Evolutionary conservation across 257 asterid species (phyloP).

Genomic region (Nyctanthes arbortristis): DNA sequence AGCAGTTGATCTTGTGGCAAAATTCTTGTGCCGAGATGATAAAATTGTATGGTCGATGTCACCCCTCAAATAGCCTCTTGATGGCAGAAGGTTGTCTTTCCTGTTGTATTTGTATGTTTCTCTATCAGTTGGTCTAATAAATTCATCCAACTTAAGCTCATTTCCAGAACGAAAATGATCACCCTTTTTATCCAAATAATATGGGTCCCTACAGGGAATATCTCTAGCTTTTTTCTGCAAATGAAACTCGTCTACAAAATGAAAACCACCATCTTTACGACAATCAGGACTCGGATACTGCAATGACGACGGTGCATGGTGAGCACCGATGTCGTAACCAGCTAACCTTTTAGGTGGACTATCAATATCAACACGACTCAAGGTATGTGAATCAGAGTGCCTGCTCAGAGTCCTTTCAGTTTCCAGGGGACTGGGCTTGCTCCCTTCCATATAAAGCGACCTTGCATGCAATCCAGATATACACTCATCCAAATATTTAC

Average conservation of each 20-base stretch:
- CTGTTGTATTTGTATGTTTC: conserved; percentile 23
- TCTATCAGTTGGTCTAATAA: conserved; percentile 31
- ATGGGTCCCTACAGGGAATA: conserved; percentile 25
- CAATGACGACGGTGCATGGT: conserved; percentile 29
- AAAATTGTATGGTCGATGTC: conserved; percentile 34
- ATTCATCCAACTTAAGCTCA: conserved; percentile 22
- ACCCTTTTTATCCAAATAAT: conserved; percentile 32
- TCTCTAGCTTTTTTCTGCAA: conserved; percentile 37
- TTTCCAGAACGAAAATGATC: conserved; percentile 31
- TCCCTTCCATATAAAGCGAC: conserved; percentile 22
- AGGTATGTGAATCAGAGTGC: conserved; percentile 35
- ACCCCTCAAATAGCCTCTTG: conserved; percentile 28
- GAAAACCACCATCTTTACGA: conserved; percentile 28
- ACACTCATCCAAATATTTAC: conserved; percentile 25
- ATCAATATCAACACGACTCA: conserved; percentile 33
- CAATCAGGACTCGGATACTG: conserved; percentile 28
- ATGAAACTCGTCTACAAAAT: conserved; percentile 26
- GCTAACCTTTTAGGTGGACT: conserved; percentile 21
- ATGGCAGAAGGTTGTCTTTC: conserved; percentile 33
- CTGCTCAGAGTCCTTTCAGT: conserved; percentile 40
- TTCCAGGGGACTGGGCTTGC: conserved; percentile 29
- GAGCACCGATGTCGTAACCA: conserved; percentile 27
- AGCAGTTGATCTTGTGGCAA: conserved; percentile 20
- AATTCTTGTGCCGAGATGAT: conserved; percentile 39
- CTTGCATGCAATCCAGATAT: conserved; percentile 24